Conservation (phyloP, 768 basidiomycete genomes). For the Coprinopsis strossmayeri region DNA sequence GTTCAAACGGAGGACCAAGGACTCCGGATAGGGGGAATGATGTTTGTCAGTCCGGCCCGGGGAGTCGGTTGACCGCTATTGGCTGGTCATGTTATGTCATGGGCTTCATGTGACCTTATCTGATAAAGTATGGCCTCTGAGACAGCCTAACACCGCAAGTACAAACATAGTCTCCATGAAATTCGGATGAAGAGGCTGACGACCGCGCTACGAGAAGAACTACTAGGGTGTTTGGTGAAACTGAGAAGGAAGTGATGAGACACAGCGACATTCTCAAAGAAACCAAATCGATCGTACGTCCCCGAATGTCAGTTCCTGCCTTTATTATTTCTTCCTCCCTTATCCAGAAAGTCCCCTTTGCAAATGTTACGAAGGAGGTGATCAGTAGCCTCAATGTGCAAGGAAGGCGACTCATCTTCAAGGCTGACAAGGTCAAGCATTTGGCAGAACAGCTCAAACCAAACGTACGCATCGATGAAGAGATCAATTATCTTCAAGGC, state of each 20-base stretch:
- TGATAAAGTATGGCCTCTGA: no score
- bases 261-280: neutral
- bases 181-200: neutral
- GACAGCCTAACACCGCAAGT: neutral
- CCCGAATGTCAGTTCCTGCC: neutral
- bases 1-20: no score
- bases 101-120: no score
- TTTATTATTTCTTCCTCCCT: neutral
- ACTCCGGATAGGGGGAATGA: no score
- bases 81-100: no score
- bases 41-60: no score
- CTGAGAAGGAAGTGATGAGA: slow-evolving; percentile 1
- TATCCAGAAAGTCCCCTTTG: slow-evolving; percentile 4
- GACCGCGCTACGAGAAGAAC: slow-evolving; percentile 1
- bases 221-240: neutral
- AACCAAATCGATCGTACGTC: no score
- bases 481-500: neutral
- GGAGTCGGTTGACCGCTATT: no score
- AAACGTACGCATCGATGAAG: neutral
- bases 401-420: slow-evolving; percentile 4
- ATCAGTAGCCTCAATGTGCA: neutral
- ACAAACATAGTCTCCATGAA: neutral
- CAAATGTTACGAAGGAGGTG: neutral
- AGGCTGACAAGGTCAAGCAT: neutral
- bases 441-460: slow-evolving; percentile 1